These are phyloP conservation scores for Fusarium pseudoanthophilum DNA, from an alignment of 2,329 filamentous ascomycete species.

Conservation along the genomic window DNA sequence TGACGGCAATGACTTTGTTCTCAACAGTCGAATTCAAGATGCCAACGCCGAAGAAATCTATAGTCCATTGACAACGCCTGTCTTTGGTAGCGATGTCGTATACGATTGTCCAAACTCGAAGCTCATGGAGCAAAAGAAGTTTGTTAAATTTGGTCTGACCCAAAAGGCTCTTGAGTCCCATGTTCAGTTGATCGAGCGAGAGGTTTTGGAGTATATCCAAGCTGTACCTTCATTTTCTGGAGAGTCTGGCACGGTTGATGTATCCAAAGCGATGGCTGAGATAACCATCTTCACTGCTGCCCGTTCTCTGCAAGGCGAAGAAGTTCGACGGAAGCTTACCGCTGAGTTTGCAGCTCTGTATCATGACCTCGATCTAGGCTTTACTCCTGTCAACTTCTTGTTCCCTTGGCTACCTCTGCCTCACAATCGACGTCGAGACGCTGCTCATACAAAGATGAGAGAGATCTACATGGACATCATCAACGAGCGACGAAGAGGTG, in stretches of 20 bases:
- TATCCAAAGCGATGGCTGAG: slow-evolving; percentile 75
- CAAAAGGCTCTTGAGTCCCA: slow-evolving; percentile 72
- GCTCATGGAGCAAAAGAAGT: slow-evolving; percentile 91
- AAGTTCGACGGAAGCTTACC: slow-evolving; percentile 77
- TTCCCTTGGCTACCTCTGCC: slow-evolving; percentile 82
- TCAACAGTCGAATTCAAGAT: slow-evolving; percentile 64
- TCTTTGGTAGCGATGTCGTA: slow-evolving; percentile 81
- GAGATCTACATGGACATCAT: slow-evolving; percentile 78
- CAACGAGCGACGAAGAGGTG: slow-evolving; percentile 65
- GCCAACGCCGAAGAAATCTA: slow-evolving; percentile 67
- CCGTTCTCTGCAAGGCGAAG: slow-evolving; percentile 78
- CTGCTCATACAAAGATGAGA: slow-evolving; percentile 76
- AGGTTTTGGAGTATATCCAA: slow-evolving; percentile 74
- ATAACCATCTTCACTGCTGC: slow-evolving; percentile 86
- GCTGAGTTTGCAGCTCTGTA: slow-evolving; percentile 79
- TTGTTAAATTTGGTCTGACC: slow-evolving; percentile 77
- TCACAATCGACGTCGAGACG: slow-evolving; percentile 77
- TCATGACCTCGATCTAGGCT: slow-evolving; percentile 81
- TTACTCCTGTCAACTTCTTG: slow-evolving; percentile 84
- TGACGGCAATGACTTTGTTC: slow-evolving; percentile 65
- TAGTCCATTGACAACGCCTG: slow-evolving; percentile 60
- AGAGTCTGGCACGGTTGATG: slow-evolving; percentile 68
- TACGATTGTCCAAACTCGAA: slow-evolving; percentile 88
- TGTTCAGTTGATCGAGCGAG: slow-evolving; percentile 76
- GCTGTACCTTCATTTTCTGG: slow-evolving; percentile 66